phyloP scores from a whole-genome alignment of 2,329 filamentous ascomycete species.

The Chalara sp. region DNA sequence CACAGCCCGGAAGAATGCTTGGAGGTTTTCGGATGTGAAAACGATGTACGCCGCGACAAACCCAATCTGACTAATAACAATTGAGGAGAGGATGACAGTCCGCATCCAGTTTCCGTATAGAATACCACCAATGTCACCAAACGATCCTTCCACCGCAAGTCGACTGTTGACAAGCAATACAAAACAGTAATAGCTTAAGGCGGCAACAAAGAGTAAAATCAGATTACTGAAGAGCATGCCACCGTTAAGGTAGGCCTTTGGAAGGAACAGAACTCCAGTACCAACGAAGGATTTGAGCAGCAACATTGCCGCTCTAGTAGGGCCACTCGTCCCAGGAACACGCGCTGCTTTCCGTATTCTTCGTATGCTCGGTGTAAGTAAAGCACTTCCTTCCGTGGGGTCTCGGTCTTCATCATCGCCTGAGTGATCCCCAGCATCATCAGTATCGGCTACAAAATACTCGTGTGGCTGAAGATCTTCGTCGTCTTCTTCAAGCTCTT shows the following conservation, averaged over 20 bases:
- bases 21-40: slow-evolving; percentile 91
- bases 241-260: slow-evolving; percentile 88
- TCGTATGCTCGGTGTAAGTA: slow-evolving; percentile 70
- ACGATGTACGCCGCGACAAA: slow-evolving; percentile 96
- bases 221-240: slow-evolving; percentile 96
- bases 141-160: slow-evolving; percentile 82
- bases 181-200: slow-evolving; percentile 94
- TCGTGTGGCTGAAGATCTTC: slow-evolving; percentile 82
- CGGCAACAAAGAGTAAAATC: slow-evolving; percentile 78
- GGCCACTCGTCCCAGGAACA: slow-evolving; percentile 68
- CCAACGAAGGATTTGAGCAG: slow-evolving; percentile 97
- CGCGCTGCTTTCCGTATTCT: slow-evolving; percentile 71
- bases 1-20: slow-evolving; percentile 90
- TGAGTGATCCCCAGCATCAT: slow-evolving; percentile 41
- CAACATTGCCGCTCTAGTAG: slow-evolving; percentile 73
- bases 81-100: slow-evolving; percentile 78
- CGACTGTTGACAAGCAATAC: slow-evolving; percentile 86
- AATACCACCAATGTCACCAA: slow-evolving; percentile 91
- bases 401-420: slow-evolving; percentile 62
- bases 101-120: slow-evolving; percentile 91
- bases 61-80: slow-evolving; percentile 91
- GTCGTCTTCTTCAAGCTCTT: slow-evolving; percentile 94
- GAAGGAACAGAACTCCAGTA: slow-evolving; percentile 89
- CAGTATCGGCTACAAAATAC: slow-evolving; percentile 72
- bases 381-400: slow-evolving; percentile 79